Evolutionary conservation across 1,284 basidiomycete species (phyloP), one percentile per base, ranked within the genome.

Genomic region (Pseudozyma pruni): DNA sequence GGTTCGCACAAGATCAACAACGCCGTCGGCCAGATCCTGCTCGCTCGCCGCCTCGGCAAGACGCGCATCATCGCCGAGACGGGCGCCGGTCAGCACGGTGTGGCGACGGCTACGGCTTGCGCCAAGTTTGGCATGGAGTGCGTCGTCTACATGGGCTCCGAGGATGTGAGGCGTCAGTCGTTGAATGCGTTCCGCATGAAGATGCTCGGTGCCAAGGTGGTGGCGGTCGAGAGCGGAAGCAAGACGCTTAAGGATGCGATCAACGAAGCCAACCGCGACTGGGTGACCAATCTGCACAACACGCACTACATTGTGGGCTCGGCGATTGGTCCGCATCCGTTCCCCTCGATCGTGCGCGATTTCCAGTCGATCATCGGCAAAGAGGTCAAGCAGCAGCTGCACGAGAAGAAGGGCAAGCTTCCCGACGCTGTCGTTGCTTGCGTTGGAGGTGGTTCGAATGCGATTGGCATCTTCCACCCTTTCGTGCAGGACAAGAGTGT

Each of bases 221-320:
- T 98, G 47, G 91, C 95, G 13, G 95, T 98, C n/a, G 86, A 90
- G 59, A 94, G 94, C 10, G 96, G 96, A 20, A 92, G 93, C 43
- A 88, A 91, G 82, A 99, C 95, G 10, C 86, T 99, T 74, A 99
- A 99, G 85, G 96, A 99, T 37, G 80, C 80, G n/a, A 79, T 81
- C 61, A 81, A 81, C 81, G 95, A 84, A 79, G 75, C 70, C 54
- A 82, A 70, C 43, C 47, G 75, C n/a, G 94, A 97, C 84, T 99
- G 96, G 96, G 95, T 98, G 19, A 94, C 94, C 40, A 95, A 98
- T 83, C 88, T 99, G 31, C 59, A 57, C 42, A 83, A 76, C 17
- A 98, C 95, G 2, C 94, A 98, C 85, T 99, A 98, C 85, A 88
- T 97, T 69, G 92, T 98, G 72, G 96, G 96, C 35, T 97, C 94